Evolutionary conservation across 495 filamentous ascomycete species (phyloP).

Genomic region (Neurospora tetraspora): DNA sequence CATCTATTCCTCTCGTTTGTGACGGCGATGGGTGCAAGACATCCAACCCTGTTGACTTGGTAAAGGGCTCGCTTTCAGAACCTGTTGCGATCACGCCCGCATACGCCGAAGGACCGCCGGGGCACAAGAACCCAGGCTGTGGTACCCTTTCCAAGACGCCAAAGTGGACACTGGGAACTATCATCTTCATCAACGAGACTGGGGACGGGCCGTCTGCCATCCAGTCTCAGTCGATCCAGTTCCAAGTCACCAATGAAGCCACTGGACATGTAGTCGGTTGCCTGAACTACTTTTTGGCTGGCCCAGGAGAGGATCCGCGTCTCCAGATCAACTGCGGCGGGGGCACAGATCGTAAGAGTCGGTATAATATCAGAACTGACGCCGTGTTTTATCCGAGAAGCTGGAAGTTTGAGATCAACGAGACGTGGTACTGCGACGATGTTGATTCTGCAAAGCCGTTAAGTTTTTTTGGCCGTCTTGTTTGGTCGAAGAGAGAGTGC

Average conservation of each 20-base stretch:
- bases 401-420: constrained; percentile 10
- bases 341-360: background rate
- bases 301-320: background rate
- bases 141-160: constrained; percentile 4
- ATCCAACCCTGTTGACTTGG: constrained; percentile 7
- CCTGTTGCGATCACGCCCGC: constrained; percentile 15
- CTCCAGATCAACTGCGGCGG: constrained; percentile 7
- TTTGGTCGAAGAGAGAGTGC: background rate
- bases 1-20: constrained; percentile 2
- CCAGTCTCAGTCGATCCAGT: constrained; percentile 7
- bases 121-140: constrained; percentile 9
- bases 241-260: constrained; percentile 13
- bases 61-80: constrained; percentile 9
- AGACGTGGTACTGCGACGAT: constrained; percentile 26
- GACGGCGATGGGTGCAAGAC: background rate
- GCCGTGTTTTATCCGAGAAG: constrained; percentile 13
- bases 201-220: constrained; percentile 8
- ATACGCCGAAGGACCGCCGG: constrained; percentile 10
- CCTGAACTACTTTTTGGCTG: constrained; percentile 4
- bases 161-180: constrained; percentile 9
- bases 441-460: constrained; percentile 21
- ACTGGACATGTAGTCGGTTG: constrained; percentile 21
- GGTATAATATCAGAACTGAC: constrained; percentile 10
- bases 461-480: background rate
- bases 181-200: constrained; percentile 10